Base-by-base conservation (phyloP, 164 flowering plant species). In the Aristolochia contorta region DNA sequence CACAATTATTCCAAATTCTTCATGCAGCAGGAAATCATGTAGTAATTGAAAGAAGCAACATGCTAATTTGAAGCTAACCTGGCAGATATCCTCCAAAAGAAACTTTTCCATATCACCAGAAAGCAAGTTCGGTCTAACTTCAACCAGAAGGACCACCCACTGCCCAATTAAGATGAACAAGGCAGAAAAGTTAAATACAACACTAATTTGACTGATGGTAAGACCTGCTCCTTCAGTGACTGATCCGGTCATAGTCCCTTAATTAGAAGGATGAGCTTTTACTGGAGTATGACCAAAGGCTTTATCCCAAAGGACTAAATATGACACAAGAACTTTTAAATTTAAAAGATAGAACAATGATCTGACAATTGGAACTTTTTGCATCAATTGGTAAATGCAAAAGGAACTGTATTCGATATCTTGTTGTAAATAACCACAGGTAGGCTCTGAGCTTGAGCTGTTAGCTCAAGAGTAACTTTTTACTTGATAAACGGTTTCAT, bases 91-190 rank as follows among this genome's bases (percentile, higher is more conserved):
- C 73, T 87, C 78, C 47, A 86, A 71, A 37, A 80, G 79, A 71
- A 87, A 79, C 69, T 83, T 75, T 68, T 86, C 93, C 18, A 73
- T 72, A 63, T 85, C 91, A 27, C 93, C 88, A 55, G 89, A 83
- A 37, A 87, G 87, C 74, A 91, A 75, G 71, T 74, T 91, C 54
- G 93, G 89, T 66, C 84, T 80, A 60, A 84, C 89, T 73, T 91
- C 95, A 23, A 87, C 79, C 30, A 78, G 71, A 67, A 77, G 13
- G 24, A 85, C 92, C 66, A 68, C 58, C 95, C 95, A 87, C 97
- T 90, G 67, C 32, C 23, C 25, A 56, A 47, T 50, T 16, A 20
- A 7, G 21, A 60, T 23, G 4, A 30, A 49, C 30, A 45, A 23
- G 30, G 48, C 1, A 43, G 19, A 59, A 62, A 20, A 33, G n/a